Percentiles rank a stretch among this genome's conserved stretches.
These are phyloP conservation scores for Thermomyces lanuginosus DNA, from an alignment of 2,329 filamentous ascomycete species.

Conservation along the genomic window DNA sequence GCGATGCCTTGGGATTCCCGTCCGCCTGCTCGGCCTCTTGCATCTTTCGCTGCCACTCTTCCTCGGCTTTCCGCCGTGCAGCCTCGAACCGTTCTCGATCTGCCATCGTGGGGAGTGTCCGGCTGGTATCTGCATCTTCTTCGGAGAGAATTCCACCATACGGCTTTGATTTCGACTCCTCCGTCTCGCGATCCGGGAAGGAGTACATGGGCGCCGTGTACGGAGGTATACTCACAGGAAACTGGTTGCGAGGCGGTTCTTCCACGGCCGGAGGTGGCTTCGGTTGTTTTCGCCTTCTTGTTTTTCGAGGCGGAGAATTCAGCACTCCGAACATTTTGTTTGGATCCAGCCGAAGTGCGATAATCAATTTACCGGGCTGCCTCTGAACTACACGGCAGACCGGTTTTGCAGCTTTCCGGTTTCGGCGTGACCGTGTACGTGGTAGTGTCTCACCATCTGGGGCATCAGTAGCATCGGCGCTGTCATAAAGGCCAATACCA, in stretches of 20 bases:
- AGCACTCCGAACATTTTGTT: conserved; percentile 45
- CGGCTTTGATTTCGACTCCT: conserved; percentile 80
- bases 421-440: conserved; percentile 42
- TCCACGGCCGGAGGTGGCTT: conserved; percentile 26
- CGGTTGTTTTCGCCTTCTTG: conserved; percentile 33
- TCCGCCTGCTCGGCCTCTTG: conserved; percentile 48
- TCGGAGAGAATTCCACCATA: conserved; percentile 89
- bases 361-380: conserved; percentile 33
- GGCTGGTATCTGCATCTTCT: conserved; percentile 74
- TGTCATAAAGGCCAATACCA: conserved; percentile 8
- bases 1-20: conserved; percentile 45
- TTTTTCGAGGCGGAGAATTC: conserved; percentile 37
- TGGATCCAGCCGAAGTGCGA: conserved; percentile 44
- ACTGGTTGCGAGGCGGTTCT: conserved; percentile 37
- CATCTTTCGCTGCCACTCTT: conserved; percentile 65
- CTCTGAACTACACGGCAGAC: conserved; percentile 25
- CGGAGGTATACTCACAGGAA: conserved; percentile 42
- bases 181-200: conserved; percentile 74
- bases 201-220: conserved; percentile 73
- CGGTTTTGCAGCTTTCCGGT: conserved; percentile 27
- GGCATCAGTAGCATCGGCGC: conserved; percentile 10
- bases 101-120: conserved; percentile 62
- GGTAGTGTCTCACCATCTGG: conserved; percentile 10
- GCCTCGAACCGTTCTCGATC: conserved; percentile 80
- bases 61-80: conserved; percentile 78